A percentile compares a stretch with the other conserved stretches of the same genome.
phyloP scores from a whole-genome alignment of 805 yeast genomes.

The Ogataea allantospora region DNA sequence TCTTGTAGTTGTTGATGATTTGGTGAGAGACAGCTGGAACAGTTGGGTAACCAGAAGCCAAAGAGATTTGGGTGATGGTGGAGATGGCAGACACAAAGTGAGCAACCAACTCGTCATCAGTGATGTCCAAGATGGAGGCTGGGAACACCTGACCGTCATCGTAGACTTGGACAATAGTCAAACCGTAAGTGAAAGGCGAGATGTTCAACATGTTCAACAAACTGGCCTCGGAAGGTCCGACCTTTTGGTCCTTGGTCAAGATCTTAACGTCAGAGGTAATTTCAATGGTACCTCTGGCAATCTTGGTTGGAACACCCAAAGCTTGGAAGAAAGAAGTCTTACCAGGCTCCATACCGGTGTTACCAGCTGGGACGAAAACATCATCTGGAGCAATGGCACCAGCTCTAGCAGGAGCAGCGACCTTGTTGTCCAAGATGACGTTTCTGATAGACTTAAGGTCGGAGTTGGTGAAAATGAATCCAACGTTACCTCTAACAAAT shows the following conservation, averaged over 20 bases:
- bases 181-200: constrained; percentile 99
- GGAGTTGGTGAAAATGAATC: constrained; percentile 98
- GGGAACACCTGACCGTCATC: constrained; percentile 99
- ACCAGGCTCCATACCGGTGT: constrained; percentile 99
- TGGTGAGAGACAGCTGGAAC: constrained; percentile 99
- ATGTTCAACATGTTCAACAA: constrained; percentile 99
- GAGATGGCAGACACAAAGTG: constrained; percentile 91
- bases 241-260: constrained; percentile 80
- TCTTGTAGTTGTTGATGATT: constrained; percentile 98
- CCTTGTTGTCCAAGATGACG: constrained; percentile 82
- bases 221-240: constrained; percentile 99
- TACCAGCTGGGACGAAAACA: constrained; percentile 97
- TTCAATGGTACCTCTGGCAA: constrained; percentile 99
- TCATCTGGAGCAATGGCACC: constrained; percentile 99
- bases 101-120: constrained; percentile 91
- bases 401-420: constrained; percentile 99
- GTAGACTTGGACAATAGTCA: constrained; percentile 94
- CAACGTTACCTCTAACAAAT: constrained; percentile 95
- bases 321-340: constrained; percentile 99
- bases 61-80: constrained; percentile 92
- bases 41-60: constrained; percentile 99
- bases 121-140: constrained; percentile 93
- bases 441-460: constrained; percentile 94
- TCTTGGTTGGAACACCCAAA: constrained; percentile 99
- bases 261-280: constrained; percentile 96